phyloP scores from a whole-genome alignment of 768 basidiomycete genomes.

The Tulasnella sp. region DNA sequence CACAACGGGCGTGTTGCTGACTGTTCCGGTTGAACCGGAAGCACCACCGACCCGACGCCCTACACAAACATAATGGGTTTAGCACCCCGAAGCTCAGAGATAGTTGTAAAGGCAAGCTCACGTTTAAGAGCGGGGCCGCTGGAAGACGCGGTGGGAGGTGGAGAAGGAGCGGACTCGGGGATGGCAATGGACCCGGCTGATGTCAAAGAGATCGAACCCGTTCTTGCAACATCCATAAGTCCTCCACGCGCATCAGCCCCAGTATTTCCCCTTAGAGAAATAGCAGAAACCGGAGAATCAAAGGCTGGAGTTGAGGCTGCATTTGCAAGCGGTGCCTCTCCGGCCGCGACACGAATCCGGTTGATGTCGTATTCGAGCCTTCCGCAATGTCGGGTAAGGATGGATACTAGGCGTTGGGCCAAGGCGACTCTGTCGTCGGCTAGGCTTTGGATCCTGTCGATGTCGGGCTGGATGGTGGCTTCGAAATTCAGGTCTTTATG shows the following conservation, averaged over 20 bases:
- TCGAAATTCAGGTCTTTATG: slow-evolving; percentile 20
- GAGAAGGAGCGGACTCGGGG: slow-evolving; percentile 8
- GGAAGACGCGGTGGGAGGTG: background rate
- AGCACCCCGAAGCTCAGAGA: background rate
- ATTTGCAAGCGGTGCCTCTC: background rate
- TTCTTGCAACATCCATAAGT: background rate
- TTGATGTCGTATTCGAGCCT: slow-evolving; percentile 45
- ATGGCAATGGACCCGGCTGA: background rate
- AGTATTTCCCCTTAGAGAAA: slow-evolving; percentile 13
- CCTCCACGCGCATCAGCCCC: background rate
- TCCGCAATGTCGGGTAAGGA: slow-evolving; percentile 41
- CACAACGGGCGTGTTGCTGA: slow-evolving; percentile 23
- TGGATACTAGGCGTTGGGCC: slow-evolving; percentile 23
- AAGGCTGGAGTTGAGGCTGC: background rate
- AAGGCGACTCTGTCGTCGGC: slow-evolving; percentile 28
- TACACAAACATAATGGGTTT: background rate
- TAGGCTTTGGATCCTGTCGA: slow-evolving; percentile 28
- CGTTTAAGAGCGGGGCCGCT: slow-evolving; percentile 15
- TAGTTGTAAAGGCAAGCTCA: background rate
- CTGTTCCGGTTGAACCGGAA: slow-evolving; percentile 1
- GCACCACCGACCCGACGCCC: background rate
- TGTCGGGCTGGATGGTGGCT: slow-evolving; percentile 24
- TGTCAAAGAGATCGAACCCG: background rate
- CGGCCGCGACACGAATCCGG: slow-evolving; percentile 23
- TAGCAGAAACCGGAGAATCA: slow-evolving; percentile 30